Evolutionary conservation across 495 filamentous ascomycete genomes (phyloP).

Genomic region (Neurospora sp.): DNA sequence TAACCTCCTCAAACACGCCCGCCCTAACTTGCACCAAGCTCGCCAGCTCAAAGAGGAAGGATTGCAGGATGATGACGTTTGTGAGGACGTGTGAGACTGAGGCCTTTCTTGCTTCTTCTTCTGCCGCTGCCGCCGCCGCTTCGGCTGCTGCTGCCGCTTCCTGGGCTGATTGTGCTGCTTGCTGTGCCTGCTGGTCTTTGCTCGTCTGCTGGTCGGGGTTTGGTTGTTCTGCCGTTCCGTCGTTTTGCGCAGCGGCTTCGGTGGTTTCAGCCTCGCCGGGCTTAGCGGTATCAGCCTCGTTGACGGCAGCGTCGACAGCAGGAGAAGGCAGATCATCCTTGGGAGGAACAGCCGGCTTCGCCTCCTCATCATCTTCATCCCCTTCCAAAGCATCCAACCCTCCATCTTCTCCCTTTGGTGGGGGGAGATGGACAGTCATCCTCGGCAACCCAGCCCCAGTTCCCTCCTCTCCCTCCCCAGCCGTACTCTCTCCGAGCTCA

Average conservation of each 20-base stretch:
- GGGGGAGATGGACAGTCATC: slow-evolving; percentile 22
- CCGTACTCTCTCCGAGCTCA: slow-evolving; percentile 9
- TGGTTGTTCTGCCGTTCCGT: neutral
- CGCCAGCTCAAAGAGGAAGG: slow-evolving; percentile 82
- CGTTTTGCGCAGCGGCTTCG: neutral
- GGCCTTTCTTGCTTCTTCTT: slow-evolving; percentile 33
- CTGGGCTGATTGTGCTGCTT: neutral
- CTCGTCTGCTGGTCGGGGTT: slow-evolving; percentile 3
- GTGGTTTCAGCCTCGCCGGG: neutral
- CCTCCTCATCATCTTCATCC: neutral
- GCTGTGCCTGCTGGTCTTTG: neutral
- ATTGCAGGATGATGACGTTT: slow-evolving; percentile 62
- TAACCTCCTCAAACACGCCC: slow-evolving; percentile 77
- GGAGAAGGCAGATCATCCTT: neutral
- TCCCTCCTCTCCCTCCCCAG: slow-evolving; percentile 12
- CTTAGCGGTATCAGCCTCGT: neutral
- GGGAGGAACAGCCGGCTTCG: neutral
- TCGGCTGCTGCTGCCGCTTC: slow-evolving; percentile 5
- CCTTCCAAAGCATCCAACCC: slow-evolving; percentile 18
- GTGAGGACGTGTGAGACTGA: slow-evolving; percentile 84
- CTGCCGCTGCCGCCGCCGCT: slow-evolving; percentile 5
- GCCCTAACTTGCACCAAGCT: slow-evolving; percentile 80
- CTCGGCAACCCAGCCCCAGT: slow-evolving; percentile 14
- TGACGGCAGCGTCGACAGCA: neutral
- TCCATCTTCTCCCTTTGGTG: slow-evolving; percentile 24